Evolutionary conservation across 208 protist genomes (phyloP), one percentile per base, ranked within the genome.

Genomic region (Leishmania lainsoni): DNA sequence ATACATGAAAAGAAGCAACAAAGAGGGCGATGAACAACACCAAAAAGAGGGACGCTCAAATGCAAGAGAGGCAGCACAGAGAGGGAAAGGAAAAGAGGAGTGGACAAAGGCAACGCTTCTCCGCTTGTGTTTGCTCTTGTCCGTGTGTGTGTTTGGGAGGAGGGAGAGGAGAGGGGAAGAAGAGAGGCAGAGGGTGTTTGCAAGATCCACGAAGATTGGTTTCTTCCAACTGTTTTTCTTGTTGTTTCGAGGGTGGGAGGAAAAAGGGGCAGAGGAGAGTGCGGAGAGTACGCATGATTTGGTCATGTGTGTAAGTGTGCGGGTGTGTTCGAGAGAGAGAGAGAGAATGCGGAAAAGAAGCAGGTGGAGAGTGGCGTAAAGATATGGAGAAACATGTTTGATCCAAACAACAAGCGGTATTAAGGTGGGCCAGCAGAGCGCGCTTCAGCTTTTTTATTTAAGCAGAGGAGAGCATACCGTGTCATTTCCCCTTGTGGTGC

Each of bases 1-100:
- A 32, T 51, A 79, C n/a, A 80, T 58, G 58, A 29, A 65, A 83
- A 85, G 56, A 81, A 52, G 45, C 39, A 75, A 69, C 75, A 69
- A 80, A 83, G 80, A 83, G 74, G 73, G 32, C 35, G 17, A 0
- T 22, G 12, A 17, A 12, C 20, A 56, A 39, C n/a, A 35, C 4
- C 4, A 3, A 56, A 86, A 84, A 79, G 72, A 86, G 81, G 29
- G 76, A 16, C 17, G 3, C 1, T 12, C 49, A 52, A 22, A 22
- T 5, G 52, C 16, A 49, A 9, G 45, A 72, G 68, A 72, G 8
- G 52, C 68, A 29, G 3, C 5, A 32, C 39, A 52, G 2, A 48
- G 12, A 48, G 26, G 8, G 10, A 72, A 51, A 72, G 26, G 8
- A 22, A 72, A 51, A 72, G 3, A 22, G 42, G 45, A 39, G 26